Evolutionary conservation across 768 basidiomycete species (phyloP), one percentile per base, ranked within the genome.

Genomic region (Phaffia tasmanica): DNA sequence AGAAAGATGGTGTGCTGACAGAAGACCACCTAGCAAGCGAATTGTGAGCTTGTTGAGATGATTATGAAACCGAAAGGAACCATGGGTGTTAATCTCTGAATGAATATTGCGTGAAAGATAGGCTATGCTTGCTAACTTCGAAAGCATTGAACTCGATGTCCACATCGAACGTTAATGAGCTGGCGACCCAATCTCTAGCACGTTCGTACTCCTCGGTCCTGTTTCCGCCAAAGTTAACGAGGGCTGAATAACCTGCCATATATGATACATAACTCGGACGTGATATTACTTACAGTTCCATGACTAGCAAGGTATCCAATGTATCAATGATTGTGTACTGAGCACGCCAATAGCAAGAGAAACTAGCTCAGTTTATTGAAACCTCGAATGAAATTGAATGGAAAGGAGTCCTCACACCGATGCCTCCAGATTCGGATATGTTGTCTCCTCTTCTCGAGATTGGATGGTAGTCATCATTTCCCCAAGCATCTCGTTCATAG

Each of bases 401-500:
- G 11, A 5, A 42, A 11, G 30, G 7, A 8, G 46, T 0, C 35
- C 60, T 19, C 46, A 67, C 66, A 1, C 91, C 91, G 61, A 95
- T 86, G 18, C 88, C 86, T 48, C 88, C 89, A 5, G 71, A 70
- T 0, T 77, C 71, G 0, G 87, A 86, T 32, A 98, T 80, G 75
- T 98, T 91, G 11, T 83, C 81, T 4, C 93, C 93, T 30, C 76
- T 77, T 58, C 81, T 80, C 62, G 81, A 81, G 27, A 98, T 81
- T 0, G 93, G 92, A 72, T 94, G 89, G 72, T 90, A 95, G 75
- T 94, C 50, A 23, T 68, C 67, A 11, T 60, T 19, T 19, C 92
- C 92, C 84, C 89, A 91, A 1, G 92, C 92, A 74, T 95, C 85
- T 56, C 83, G 79, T 78, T 91, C 89, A 73, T 93, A 93, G 32